Evolutionary conservation across 306 rosid genomes (phyloP), one percentile per base, ranked within the genome.

Genomic region (Potentilla sterilis): DNA sequence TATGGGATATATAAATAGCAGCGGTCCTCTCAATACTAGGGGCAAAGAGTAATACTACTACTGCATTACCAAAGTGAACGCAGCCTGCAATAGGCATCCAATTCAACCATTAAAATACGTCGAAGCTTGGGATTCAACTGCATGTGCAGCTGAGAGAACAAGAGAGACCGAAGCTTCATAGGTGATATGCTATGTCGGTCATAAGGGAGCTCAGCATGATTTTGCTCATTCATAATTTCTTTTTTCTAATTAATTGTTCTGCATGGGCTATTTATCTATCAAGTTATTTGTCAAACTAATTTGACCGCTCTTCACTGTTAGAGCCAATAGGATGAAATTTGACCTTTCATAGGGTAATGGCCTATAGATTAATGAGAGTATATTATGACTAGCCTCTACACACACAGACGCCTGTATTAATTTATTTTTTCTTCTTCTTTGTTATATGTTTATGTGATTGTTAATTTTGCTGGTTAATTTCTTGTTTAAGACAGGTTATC

Each of bases 1-100:
- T 15, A 6, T 15, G 42, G 8, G 11, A 62, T 34, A 15, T 34
- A 34, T 9, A 21, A 7, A 55, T 65, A 9, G 69, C 15, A 65
- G 28, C 73, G 73, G 59, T 69, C 54, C 58, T 24, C 10, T 28
- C 58, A 28, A 47, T 47, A 47, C 58, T 69, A 46, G 22, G 57
- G 42, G 58, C 14, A 38, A 18, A 37, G 37, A 37, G 13, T 64
- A 64, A 37, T 64, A 16, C 22, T 37, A 64, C 69, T 63, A 28
- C 28, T 37, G 69, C n/a, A 18, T 64, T 34, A 35, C 46, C 69
- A 32, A 62, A 34, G 67, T 3, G 12, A 10, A 14, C 9, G 69
- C 47, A 19, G 69, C 47, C 69, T 18, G 69, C 69, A 38, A 37
- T 15, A 64, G 18, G 28, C 28, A 37, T 38, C 47, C 47, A 64